These are phyloP conservation scores for Ophiostoma perfectum DNA, from an alignment of 2,329 filamentous ascomycete genomes.

Conservation along the genomic window DNA sequence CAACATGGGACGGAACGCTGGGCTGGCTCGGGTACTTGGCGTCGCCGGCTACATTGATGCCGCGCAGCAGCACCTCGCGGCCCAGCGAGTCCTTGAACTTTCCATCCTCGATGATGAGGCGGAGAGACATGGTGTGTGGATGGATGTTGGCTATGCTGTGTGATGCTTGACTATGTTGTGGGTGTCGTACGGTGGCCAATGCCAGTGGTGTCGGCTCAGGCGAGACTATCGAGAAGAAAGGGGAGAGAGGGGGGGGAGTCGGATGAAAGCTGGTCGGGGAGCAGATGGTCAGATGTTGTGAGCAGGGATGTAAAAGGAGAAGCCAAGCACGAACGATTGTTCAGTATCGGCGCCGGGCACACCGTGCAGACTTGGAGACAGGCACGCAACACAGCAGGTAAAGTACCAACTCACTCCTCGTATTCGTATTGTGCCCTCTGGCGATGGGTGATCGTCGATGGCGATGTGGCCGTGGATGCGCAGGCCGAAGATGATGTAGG, in stretches of 20 bases:
- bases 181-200: not conserved
- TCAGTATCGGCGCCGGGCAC: too few relatives aligned
- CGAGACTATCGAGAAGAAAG: not conserved
- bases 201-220: not conserved
- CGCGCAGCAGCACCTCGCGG: conserved; percentile 80
- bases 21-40: conserved; percentile 82
- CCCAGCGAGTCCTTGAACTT: conserved; percentile 76
- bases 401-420: not conserved
- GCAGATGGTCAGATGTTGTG: not conserved
- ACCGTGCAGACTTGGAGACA: not conserved
- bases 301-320: not conserved
- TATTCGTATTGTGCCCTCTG: not conserved
- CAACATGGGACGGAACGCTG: conserved; percentile 71
- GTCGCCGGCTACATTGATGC: conserved; percentile 90
- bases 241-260: not conserved
- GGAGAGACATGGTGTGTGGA: conserved; percentile 58
- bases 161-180: too few relatives aligned
- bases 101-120: conserved; percentile 76
- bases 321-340: not conserved
- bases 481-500: not conserved
- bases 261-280: not conserved
- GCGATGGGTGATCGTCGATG: not conserved
- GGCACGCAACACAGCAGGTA: not conserved
- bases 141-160: too few relatives aligned
- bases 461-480: not conserved